Evolutionary conservation across 345 rosid species (phyloP), one percentile per base, ranked within the genome.

Genomic region (Populus davidiana): DNA sequence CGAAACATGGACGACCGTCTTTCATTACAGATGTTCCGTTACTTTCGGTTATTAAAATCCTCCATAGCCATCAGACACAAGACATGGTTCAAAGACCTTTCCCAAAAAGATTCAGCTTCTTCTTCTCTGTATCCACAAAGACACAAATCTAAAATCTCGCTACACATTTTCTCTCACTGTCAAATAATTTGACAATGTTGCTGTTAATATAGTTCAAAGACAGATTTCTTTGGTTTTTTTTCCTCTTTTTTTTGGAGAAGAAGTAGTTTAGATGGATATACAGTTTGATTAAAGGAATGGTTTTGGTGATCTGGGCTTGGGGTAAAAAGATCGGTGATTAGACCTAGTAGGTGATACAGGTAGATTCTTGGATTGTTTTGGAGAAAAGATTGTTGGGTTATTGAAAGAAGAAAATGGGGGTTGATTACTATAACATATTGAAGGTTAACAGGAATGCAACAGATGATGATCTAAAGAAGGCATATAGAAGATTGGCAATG

Each of bases 391-490:
- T 49, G 23, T 33, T 23, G 70, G 70, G 13, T 71, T 38, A 10
- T 71, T 29, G 36, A 78, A 47, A 41, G 44, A 29, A 73, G 54
- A 69, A 9, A 25, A 94, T 94, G 98, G 97, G 97, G 70, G 85
- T 93, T 72, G 97, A 94, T 93, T 94, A 93, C 79, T 91, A 94
- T 78, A 83, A 82, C 70, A 66, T 89, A 80, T 78, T 94, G 91
- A 91, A 89, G 84, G 98, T 93, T 77, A 43, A 90, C 75, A 89
- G 73, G 81, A 89, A 80, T 80, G 98, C 97, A 36, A 84, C 97
- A n/a, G 98, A 94, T 1, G 98, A 93, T 47, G 98, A 94, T 84
- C 84, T 94, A 16, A 94, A 94, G 90, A 94, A 89, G 84, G 83
- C 98, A 12, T 93, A 94, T 71, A 81, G 94, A 79, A 91, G n/a